These are phyloP conservation scores for Erythrobasidium yunnanense DNA, from an alignment of 768 basidiomycete species.

Conservation along the genomic window DNA sequence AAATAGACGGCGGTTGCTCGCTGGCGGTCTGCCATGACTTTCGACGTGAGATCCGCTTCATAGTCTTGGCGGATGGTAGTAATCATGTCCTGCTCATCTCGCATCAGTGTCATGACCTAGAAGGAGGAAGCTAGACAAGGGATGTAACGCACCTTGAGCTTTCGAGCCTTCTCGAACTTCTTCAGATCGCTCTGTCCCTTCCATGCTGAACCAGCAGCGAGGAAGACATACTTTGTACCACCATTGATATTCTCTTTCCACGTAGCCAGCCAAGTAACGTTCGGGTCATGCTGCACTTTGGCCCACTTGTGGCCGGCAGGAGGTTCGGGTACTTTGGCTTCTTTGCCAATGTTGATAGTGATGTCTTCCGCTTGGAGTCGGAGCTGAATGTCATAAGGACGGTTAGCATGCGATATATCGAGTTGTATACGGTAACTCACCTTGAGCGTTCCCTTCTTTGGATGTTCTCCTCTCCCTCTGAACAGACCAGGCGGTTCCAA, in stretches of 20 bases:
- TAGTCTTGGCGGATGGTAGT: conserved; percentile 86
- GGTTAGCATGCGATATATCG: too few species aligned
- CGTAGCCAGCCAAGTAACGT: conserved; percentile 97
- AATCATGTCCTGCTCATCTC: conserved; percentile 50
- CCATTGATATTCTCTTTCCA: conserved; percentile 98
- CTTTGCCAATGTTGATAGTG: conserved; percentile 80
- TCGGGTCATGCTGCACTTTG: conserved; percentile 74
- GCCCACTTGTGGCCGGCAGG: conserved; percentile 91
- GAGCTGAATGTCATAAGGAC: conserved; percentile 46
- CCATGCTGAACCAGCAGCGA: conserved; percentile 90
- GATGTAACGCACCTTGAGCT: conserved; percentile 68
- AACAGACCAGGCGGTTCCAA: conserved; percentile 98
- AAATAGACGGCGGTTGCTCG: conserved; percentile 99
- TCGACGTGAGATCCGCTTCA: conserved; percentile 66
- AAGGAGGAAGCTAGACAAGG: conserved; percentile 1
- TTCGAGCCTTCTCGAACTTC: conserved; percentile 96
- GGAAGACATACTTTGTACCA: conserved; percentile 80
- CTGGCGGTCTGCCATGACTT: conserved; percentile 88
- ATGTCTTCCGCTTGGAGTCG: conserved; percentile 91
- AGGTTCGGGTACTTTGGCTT: conserved; percentile 63
- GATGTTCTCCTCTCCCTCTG: conserved; percentile 94
- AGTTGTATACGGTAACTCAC: too few species aligned
- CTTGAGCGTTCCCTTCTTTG: conserved; percentile 90
- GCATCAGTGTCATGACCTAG: not conserved
- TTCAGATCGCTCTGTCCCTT: conserved; percentile 96